Conservation (phyloP, 352 stramenopile genomes). For the Phytophthora macrochlamydospora region DNA sequence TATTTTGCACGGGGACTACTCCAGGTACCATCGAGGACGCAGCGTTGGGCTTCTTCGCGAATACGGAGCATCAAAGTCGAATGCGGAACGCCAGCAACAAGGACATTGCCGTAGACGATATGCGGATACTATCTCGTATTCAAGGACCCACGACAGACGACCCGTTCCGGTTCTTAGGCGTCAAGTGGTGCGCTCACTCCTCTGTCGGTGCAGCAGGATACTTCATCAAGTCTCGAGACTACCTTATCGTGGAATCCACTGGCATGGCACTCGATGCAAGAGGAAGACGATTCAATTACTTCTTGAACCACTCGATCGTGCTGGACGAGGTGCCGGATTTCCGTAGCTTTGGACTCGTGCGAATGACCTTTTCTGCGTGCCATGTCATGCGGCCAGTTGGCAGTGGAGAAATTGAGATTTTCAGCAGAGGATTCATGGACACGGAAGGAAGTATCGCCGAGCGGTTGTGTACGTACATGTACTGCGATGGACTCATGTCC, state of each 20-base stretch:
- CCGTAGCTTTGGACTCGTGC: slow-evolving; percentile 37
- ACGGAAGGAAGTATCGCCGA: slow-evolving; percentile 24
- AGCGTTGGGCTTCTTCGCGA: slow-evolving; percentile 6
- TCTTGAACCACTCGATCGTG: slow-evolving; percentile 47
- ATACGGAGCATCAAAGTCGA: slow-evolving; percentile 4
- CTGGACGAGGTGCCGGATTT: slow-evolving; percentile 29
- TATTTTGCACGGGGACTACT: slow-evolving; percentile 4
- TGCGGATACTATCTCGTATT: slow-evolving; percentile 41
- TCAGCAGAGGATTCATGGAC: slow-evolving; percentile 44
- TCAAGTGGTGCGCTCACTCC: slow-evolving; percentile 57
- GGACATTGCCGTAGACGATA: slow-evolving; percentile 25
- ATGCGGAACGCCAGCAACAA: slow-evolving; percentile 20
- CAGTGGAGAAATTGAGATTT: slow-evolving; percentile 39
- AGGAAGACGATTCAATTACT: slow-evolving; percentile 40
- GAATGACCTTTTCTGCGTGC: slow-evolving; percentile 46
- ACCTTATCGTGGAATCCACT: slow-evolving; percentile 39
- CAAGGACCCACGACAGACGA: slow-evolving; percentile 36
- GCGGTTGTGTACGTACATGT: slow-evolving; percentile 21
- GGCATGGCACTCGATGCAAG: slow-evolving; percentile 30
- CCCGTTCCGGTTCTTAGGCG: slow-evolving; percentile 48
- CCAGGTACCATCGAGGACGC: slow-evolving; percentile 11
- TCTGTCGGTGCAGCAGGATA: slow-evolving; percentile 25
- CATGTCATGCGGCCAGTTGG: slow-evolving; percentile 36
- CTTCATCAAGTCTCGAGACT: slow-evolving; percentile 46
- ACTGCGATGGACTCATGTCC: slow-evolving; percentile 23